These are phyloP conservation scores for Jasminum sambac DNA, from an alignment of 257 asterid species.

Conservation along the genomic window DNA sequence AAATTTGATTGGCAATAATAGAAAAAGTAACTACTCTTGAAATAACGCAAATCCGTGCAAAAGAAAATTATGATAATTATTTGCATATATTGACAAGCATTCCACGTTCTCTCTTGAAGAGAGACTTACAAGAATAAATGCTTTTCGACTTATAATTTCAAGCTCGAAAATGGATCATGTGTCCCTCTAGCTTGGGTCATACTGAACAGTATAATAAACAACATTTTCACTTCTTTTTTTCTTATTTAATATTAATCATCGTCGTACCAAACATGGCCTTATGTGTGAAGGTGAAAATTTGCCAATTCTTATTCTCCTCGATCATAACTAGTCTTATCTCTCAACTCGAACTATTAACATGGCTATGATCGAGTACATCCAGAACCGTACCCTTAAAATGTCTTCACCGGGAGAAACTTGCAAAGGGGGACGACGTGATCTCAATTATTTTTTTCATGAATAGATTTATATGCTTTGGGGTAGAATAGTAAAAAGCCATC, in stretches of 20 bases:
- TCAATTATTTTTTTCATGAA: slow-evolving; percentile 18
- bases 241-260: neutral
- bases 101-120: too few relatives aligned
- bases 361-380: neutral
- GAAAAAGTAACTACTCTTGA: too few relatives aligned
- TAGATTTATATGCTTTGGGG: slow-evolving; percentile 15
- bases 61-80: too few relatives aligned
- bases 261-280: neutral
- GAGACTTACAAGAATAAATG: too few relatives aligned
- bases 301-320: neutral
- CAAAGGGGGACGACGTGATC: slow-evolving; percentile 13
- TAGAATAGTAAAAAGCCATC: slow-evolving; percentile 21
- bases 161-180: too few relatives aligned
- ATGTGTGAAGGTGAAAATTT: neutral
- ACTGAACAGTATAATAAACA: neutral
- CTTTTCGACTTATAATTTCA: too few relatives aligned
- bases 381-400: neutral
- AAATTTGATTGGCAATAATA: too few relatives aligned
- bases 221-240: neutral
- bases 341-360: neutral
- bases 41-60: too few relatives aligned
- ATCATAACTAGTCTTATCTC: neutral
- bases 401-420: slow-evolving; percentile 18
- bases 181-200: neutral
- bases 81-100: too few relatives aligned